Evolutionary conservation across 768 basidiomycete species (phyloP), one percentile per base, ranked within the genome.

Genomic region (Astraeus odoratus): DNA sequence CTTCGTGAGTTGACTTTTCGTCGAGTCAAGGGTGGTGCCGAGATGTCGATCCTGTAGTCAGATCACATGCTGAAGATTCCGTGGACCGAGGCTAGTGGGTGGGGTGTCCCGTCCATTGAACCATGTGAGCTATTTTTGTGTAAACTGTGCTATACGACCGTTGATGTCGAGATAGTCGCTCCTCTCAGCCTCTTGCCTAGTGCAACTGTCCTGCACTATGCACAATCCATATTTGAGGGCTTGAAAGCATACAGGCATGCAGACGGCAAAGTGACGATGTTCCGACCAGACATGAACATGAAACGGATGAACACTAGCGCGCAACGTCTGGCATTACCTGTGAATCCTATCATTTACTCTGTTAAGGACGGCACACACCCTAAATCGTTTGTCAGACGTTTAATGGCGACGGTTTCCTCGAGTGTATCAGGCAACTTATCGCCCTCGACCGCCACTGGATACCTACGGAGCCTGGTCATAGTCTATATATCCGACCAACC

Each of bases 211-310:
- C 71, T 98, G 47, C 94, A 98, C 63, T 97, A 98, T 67, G 92
- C 92, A 0, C 90, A 92, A 55, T 78, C 84, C 37, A 72, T 84
- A 37, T 95, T 98, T 58, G 94, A 98, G 63, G 90, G 94, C 15
- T 80, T 96, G 78, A 97, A 97, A 63, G 94, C 94, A 1, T 97
- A 95, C 68, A 74, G 82, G 39, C 79, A 83, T 52, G 65, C 76
- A 29, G 67, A 76, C 39, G 92, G 84, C 27, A 80, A 75, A 22
- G 78, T 93, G 18, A 78, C 84, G 15, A 67, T 97, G 52, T 97
- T 97, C 75, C 73, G 94, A 36, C 95, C 94, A 3, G 90, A 96
- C 66, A 89, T 90, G 88, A 96, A 97, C 69, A 95, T 97, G 92
- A 82, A 81, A 58, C 81, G 94, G 22, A 93, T 98, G 92, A 91